phyloP scores from a whole-genome alignment of 805 yeast genomes.

The Lipomyces yamadae region DNA sequence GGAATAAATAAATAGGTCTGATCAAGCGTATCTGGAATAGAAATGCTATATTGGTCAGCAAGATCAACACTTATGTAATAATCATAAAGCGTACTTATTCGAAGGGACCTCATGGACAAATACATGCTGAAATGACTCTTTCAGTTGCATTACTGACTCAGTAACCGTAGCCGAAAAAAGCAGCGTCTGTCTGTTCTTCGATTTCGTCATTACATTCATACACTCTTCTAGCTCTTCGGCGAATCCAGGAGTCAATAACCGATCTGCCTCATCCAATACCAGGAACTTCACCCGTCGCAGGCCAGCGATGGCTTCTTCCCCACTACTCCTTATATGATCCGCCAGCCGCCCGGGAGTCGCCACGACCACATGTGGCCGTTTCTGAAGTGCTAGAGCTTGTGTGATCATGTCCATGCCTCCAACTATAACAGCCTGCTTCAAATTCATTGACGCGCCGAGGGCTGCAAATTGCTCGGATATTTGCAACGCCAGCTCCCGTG shows the following conservation, averaged over 20 bases:
- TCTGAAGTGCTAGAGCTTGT: conserved; percentile 80
- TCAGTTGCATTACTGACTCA: conserved; percentile 81
- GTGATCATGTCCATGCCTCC: conserved; percentile 96
- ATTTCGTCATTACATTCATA: conserved; percentile 69
- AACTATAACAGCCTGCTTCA: conserved; percentile 79
- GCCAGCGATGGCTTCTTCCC: conserved; percentile 84
- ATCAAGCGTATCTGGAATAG: conserved; percentile 74
- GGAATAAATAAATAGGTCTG: conserved; percentile 79
- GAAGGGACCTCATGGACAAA: conserved; percentile 26
- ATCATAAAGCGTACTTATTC: neutral
- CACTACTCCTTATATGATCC: conserved; percentile 84
- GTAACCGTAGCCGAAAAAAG: conserved; percentile 96
- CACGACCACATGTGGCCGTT: conserved; percentile 88
- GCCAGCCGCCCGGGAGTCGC: conserved; percentile 98
- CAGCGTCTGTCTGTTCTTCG: conserved; percentile 72
- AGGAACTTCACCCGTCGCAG: conserved; percentile 76
- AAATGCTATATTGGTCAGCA: conserved; percentile 51
- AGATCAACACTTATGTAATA: conserved; percentile 2
- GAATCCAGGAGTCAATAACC: conserved; percentile 82
- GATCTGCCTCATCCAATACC: conserved; percentile 95
- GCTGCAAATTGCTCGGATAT: conserved; percentile 97
- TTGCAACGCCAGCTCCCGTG: conserved; percentile 92
- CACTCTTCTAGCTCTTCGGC: conserved; percentile 77
- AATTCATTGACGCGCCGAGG: conserved; percentile 84
- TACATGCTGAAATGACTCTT: conserved; percentile 76